Percentiles rank a stretch among this genome's conserved stretches.
Conservation (phyloP, 1,284 basidiomycete genomes). For the Cutaneotrichosporon sp. region DNA sequence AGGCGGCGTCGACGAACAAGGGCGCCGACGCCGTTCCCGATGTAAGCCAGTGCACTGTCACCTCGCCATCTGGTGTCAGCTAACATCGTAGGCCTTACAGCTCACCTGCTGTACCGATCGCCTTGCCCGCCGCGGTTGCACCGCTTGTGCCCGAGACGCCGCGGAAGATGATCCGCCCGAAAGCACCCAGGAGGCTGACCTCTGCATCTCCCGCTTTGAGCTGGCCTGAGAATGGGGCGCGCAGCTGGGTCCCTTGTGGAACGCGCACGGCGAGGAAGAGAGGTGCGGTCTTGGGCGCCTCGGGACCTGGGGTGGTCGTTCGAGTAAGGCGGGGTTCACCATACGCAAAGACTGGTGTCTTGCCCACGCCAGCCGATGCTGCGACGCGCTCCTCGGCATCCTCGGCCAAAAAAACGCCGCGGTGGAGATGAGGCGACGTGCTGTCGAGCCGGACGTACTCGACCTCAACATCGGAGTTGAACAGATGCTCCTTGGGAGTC, state of each 20-base stretch:
- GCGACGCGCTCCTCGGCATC: slow-evolving; percentile 6
- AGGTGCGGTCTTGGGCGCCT: background rate
- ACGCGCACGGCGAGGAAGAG: slow-evolving; percentile 4
- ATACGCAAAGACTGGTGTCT: slow-evolving; percentile 6
- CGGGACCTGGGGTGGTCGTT: background rate
- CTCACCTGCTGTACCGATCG: background rate
- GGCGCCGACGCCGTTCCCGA: background rate
- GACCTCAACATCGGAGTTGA: background rate
- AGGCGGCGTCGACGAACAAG: background rate
- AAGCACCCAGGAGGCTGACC: background rate
- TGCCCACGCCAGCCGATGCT: background rate
- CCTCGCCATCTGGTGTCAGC: background rate
- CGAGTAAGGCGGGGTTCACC: slow-evolving; percentile 14
- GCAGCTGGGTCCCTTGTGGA: background rate
- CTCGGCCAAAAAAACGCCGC: background rate
- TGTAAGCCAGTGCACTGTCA: slow-evolving; percentile 11
- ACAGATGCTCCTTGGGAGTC: background rate
- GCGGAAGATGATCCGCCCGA: slow-evolving; percentile 10
- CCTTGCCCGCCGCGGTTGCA: background rate
- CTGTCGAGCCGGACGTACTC: slow-evolving; percentile 11
- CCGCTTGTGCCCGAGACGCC: background rate
- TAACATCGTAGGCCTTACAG: background rate
- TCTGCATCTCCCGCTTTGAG: background rate
- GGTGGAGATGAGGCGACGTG: slow-evolving; percentile 9
- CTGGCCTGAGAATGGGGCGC: slow-evolving; percentile 1